phyloP scores from a whole-genome alignment of 192 early-diverging fungal species.

The Linnemannia elongata region DNA sequence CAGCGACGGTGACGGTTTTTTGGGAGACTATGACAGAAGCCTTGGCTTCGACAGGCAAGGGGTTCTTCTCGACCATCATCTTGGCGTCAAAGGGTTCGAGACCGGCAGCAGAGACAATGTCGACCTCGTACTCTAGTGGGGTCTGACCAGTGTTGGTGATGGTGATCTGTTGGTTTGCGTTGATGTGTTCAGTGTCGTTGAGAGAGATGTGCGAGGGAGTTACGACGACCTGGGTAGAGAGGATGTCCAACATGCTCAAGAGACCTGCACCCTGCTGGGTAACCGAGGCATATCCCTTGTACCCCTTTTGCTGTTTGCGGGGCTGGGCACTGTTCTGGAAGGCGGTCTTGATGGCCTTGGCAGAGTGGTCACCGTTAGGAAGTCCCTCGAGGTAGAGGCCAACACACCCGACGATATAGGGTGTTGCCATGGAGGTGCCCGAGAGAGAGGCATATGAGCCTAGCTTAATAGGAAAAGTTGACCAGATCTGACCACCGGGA shows the following conservation, averaged over 20 bases:
- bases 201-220: conserved; percentile 70
- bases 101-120: conserved; percentile 44
- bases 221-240: conserved; percentile 64
- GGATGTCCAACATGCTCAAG: conserved; percentile 75
- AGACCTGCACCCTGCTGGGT: conserved; percentile 80
- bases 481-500: conserved; percentile 75
- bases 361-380: conserved; percentile 34
- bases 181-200: conserved; percentile 63
- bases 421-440: conserved; percentile 80
- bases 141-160: conserved; percentile 55
- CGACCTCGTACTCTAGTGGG: conserved; percentile 41
- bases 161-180: conserved; percentile 50
- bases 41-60: conserved; percentile 17
- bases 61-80: conserved; percentile 43
- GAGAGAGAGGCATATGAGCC: conserved; percentile 67
- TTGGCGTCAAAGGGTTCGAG: conserved; percentile 51
- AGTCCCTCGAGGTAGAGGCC: conserved; percentile 54
- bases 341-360: conserved; percentile 48
- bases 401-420: conserved; percentile 61
- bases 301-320: conserved; percentile 27
- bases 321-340: conserved; percentile 50
- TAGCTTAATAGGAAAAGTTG: conserved; percentile 68
- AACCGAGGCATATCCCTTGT: conserved; percentile 60
- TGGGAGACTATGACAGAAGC: conserved; percentile 21
- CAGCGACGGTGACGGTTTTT: conserved; percentile 47